Base-by-base conservation (phyloP, 2,329 filamentous ascomycete species). In the Nothophaeocryptopus gaeumannii region DNA sequence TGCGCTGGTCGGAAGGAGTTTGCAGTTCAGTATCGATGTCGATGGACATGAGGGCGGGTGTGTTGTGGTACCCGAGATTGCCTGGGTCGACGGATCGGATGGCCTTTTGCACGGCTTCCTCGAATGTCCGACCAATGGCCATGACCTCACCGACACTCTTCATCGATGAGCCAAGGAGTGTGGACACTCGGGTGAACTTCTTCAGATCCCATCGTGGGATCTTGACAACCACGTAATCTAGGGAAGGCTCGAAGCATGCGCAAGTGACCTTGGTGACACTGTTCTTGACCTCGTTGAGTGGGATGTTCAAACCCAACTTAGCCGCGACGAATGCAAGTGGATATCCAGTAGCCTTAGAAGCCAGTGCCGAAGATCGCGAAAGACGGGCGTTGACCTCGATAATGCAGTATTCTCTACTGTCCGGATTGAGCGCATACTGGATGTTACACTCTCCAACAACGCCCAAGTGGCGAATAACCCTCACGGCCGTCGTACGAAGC, bases 121-220 rank as follows among this genome's bases (percentile, higher is more conserved):
- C 93, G 62, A 99, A 99, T 0, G 88, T 95, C 59, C 93, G 80
- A 50, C 93, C 93, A 61, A 99, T 96, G 65, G 88, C 92, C 93
- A 99, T 97, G 59, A 99, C 93, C 70, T 99, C 93, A 66, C 93
- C 93, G 45, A 99, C 91, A 81, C 89, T 96, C 85, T 97, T 99
- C 93, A 99, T 99, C 10, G 92, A 96, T 2, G 93, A 97, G 29
- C 91, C 92, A 16, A 99, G 85, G 67, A 95, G 86, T 1, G 91
- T 97, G 3, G 92, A 97, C 15, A 97, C 93, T 59, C 93, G 85
- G 26, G 89, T 95, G 73, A 99, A 99, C 75, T 99, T 99, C 79
- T 97, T 97, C 66, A 99, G 74, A 74, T 99, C 93, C 93, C 93
- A 99, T 62, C 93, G 83, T 39, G 93, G 93, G 77, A 99, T 97